These are phyloP conservation scores for Bolboschoenus planiculmis DNA, from an alignment of 176 grass and related monocot species.

Conservation along the genomic window DNA sequence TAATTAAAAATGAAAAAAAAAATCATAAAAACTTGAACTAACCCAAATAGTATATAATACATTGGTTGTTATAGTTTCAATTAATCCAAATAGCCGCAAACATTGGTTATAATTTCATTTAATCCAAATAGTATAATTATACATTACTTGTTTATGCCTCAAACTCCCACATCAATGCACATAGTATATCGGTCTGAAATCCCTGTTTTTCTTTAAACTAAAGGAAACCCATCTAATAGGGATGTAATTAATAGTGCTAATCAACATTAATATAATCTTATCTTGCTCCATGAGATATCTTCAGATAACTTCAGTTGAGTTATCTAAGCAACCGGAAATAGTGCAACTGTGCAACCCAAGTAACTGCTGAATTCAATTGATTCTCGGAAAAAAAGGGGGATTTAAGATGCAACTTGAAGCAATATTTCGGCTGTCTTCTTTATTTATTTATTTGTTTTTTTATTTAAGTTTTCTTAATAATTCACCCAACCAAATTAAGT, in stretches of 20 bases:
- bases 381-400: slow-evolving; percentile 18
- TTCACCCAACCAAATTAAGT: neutral
- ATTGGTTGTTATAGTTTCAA: too few species aligned
- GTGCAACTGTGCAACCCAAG: neutral
- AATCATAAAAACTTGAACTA: neutral
- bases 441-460: neutral
- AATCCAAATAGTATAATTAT: neutral
- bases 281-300: neutral
- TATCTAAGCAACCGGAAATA: slow-evolving; percentile 2
- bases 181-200: neutral
- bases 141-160: neutral
- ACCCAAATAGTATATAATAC: too few species aligned
- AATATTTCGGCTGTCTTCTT: neutral
- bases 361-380: slow-evolving; percentile 5
- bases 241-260: slow-evolving; percentile 6
- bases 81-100: too few species aligned
- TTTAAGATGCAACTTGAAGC: neutral
- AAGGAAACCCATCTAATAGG: neutral
- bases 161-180: neutral
- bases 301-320: slow-evolving; percentile 3
- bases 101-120: neutral
- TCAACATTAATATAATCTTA: slow-evolving; percentile 6
- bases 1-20: neutral
- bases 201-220: slow-evolving; percentile 7
- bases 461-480: neutral